Percentiles rank a stretch among this genome's conserved stretches.
Evolutionary conservation across 345 rosid genomes (phyloP).

Genomic region (Populus simonii): DNA sequence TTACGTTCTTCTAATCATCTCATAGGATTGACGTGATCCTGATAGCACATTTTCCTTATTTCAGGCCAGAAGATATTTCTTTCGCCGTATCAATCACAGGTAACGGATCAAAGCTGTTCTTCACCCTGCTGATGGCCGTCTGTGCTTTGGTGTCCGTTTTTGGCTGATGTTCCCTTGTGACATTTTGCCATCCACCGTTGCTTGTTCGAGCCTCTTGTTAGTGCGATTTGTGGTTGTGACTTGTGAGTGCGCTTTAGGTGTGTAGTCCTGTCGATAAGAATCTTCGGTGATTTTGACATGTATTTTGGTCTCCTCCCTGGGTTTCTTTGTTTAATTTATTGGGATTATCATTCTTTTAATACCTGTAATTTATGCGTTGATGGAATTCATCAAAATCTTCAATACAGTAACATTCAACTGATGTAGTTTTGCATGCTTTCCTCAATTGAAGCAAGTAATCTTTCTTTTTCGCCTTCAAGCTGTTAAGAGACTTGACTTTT

Average conservation of each 20-base stretch:
- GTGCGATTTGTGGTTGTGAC: constrained; percentile 28
- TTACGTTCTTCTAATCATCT: neutral
- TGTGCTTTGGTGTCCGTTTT: constrained; percentile 20
- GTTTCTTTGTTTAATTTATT: constrained; percentile 26
- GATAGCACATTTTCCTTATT: constrained; percentile 6
- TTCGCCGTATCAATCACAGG: constrained; percentile 29
- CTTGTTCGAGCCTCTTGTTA: constrained; percentile 15
- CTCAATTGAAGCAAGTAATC: neutral
- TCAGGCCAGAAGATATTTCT: constrained; percentile 79
- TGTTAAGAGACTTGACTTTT: neutral
- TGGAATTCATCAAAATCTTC: constrained; percentile 26
- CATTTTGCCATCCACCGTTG: constrained; percentile 3
- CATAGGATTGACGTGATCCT: constrained; percentile 3
- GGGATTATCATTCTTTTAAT: constrained; percentile 46
- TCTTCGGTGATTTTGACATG: constrained; percentile 30
- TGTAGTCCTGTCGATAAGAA: constrained; percentile 35
- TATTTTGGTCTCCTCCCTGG: constrained; percentile 11
- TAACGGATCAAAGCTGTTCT: constrained; percentile 24
- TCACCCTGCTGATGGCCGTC: constrained; percentile 33
- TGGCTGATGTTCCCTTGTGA: constrained; percentile 16
- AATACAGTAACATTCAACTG: constrained; percentile 22
- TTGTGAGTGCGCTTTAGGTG: constrained; percentile 29
- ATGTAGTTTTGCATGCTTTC: neutral
- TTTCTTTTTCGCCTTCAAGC: neutral
- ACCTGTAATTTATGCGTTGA: constrained; percentile 29